Evolutionary conservation across 169 alveolate species (phyloP).

Genomic region (Plasmodium yoelii): DNA sequence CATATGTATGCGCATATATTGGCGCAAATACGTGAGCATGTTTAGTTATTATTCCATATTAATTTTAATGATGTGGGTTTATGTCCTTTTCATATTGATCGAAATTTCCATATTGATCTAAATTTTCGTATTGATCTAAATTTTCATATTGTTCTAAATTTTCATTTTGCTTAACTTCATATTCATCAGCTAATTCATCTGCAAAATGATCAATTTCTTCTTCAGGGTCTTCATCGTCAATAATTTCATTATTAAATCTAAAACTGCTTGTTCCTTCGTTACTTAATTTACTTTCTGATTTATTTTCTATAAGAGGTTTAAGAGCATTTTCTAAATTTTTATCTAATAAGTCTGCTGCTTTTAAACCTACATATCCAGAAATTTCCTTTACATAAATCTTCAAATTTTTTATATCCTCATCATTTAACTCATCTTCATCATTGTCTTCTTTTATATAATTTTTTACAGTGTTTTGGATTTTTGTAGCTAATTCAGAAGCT

Average conservation of each 20-base stretch:
- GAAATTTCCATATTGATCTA: no score
- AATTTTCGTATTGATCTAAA: slow-evolving; percentile 15
- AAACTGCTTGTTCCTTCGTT: not conserved
- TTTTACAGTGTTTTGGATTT: slow-evolving; percentile 29
- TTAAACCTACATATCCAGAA: slow-evolving; percentile 39
- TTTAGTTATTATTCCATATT: not conserved
- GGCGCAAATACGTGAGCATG: not conserved
- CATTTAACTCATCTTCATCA: slow-evolving; percentile 16
- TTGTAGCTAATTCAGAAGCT: slow-evolving; percentile 62
- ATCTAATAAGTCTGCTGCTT: slow-evolving; percentile 58
- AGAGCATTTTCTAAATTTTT: slow-evolving; percentile 34
- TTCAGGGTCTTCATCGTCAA: slow-evolving; percentile 1
- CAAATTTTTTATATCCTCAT: slow-evolving; percentile 22
- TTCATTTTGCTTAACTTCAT: slow-evolving; percentile 18
- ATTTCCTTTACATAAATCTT: slow-evolving; percentile 42
- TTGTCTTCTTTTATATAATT: slow-evolving; percentile 27
- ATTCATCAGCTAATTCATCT: slow-evolving; percentile 34
- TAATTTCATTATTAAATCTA: not conserved
- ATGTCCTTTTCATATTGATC: slow-evolving; percentile 40
- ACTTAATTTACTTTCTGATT: slow-evolving; percentile 9
- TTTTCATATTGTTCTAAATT: slow-evolving; percentile 12
- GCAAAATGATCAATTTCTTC: slow-evolving; percentile 44
- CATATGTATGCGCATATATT: not conserved
- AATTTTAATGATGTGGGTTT: slow-evolving; percentile 35
- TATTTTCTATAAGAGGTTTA: slow-evolving; percentile 47